Conservation (phyloP, 495 filamentous ascomycete genomes). For the Neurospora sp. region DNA sequence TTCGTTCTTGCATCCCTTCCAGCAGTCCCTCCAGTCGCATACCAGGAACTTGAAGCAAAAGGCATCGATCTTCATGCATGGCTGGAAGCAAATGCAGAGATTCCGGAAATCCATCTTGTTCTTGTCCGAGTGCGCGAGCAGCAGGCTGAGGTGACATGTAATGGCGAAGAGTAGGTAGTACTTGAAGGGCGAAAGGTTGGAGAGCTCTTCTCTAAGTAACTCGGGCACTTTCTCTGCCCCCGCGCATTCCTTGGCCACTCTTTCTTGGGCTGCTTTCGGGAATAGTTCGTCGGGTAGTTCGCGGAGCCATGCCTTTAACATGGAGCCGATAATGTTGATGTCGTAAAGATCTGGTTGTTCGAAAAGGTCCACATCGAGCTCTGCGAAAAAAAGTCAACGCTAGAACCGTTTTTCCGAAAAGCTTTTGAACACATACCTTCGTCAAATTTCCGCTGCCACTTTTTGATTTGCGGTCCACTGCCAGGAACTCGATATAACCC, state of each 20-base stretch:
- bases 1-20: constrained; percentile 92
- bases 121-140: constrained; percentile 73
- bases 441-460: constrained; percentile 82
- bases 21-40: constrained; percentile 85
- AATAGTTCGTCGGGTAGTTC: constrained; percentile 87
- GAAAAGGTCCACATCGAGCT: constrained; percentile 77
- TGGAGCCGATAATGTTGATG: constrained; percentile 84
- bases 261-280: constrained; percentile 65
- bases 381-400: constrained; percentile 29
- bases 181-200: constrained; percentile 81
- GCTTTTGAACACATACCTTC: constrained; percentile 40
- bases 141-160: constrained; percentile 81
- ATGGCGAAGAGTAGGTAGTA: constrained; percentile 95
- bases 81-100: constrained; percentile 89
- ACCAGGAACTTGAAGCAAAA: constrained; percentile 89
- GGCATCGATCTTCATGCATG: constrained; percentile 82
- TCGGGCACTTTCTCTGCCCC: constrained; percentile 69
- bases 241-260: constrained; percentile 62
- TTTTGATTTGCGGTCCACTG: constrained; percentile 70
- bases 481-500: constrained; percentile 83
- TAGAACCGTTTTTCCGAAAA: constrained; percentile 11
- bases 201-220: constrained; percentile 77
- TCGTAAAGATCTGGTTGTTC: constrained; percentile 76
- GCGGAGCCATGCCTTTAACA: constrained; percentile 91
- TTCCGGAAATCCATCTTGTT: constrained; percentile 95